Percentiles rank a stretch among this genome's conserved stretches.
Evolutionary conservation across 1,139 yeast genomes (phyloP).

Genomic region (Pneumocystis canis): DNA sequence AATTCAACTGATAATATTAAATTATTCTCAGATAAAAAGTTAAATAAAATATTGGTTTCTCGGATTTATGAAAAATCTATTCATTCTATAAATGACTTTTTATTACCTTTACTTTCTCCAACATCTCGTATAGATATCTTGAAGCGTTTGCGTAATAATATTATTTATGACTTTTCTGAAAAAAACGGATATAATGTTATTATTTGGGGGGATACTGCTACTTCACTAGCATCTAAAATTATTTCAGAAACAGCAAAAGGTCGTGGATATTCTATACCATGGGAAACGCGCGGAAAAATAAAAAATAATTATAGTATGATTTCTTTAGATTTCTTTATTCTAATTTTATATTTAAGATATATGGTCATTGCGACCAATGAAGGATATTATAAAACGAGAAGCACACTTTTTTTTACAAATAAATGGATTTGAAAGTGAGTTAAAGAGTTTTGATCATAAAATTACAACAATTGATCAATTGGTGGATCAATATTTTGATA

Average conservation of each 20-base stretch:
- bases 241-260: constrained; percentile 79
- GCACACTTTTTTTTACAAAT: constrained; percentile 5
- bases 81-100: neutral
- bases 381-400: constrained; percentile 42
- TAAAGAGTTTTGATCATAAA: neutral
- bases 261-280: constrained; percentile 56
- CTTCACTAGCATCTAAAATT: constrained; percentile 65
- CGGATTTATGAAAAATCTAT: neutral
- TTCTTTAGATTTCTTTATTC: constrained; percentile 1
- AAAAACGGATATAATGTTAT: constrained; percentile 39
- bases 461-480: constrained; percentile 46
- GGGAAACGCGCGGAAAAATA: constrained; percentile 35
- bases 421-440: constrained; percentile 4
- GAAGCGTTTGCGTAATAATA: neutral
- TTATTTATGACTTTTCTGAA: constrained; percentile 29
- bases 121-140: neutral
- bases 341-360: neutral
- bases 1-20: neutral
- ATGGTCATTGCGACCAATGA: constrained; percentile 43
- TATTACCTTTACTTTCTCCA: neutral
- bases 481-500: constrained; percentile 55
- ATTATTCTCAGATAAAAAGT: neutral
- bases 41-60: neutral
- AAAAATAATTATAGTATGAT: neutral
- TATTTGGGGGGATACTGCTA: constrained; percentile 67